Conservation (phyloP, 1,284 basidiomycete genomes). For the Exobasidium cylindrosporum region DNA sequence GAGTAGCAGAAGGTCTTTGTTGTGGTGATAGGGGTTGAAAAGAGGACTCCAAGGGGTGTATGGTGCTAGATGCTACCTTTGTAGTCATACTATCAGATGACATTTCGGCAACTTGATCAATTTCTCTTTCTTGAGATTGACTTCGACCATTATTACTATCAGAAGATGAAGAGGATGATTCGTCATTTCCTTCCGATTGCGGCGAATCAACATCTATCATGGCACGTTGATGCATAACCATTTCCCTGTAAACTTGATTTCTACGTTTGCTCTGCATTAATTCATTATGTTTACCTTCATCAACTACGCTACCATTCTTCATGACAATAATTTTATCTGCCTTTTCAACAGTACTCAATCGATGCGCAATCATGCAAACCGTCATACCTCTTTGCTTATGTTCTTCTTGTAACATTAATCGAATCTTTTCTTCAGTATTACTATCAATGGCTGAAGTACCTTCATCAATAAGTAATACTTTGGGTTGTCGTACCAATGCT, state of each 20-base stretch:
- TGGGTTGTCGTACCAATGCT: conserved; percentile 47
- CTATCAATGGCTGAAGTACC: conserved; percentile 51
- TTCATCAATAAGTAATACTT: conserved; percentile 48
- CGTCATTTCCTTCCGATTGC: neutral
- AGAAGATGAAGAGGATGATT: neutral
- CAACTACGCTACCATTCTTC: conserved; percentile 41
- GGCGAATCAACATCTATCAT: conserved; percentile 15
- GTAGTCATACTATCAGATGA: neutral
- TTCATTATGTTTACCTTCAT: conserved; percentile 40
- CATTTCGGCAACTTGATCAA: neutral
- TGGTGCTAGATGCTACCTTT: neutral
- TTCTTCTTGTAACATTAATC: conserved; percentile 40
- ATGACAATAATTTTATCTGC: conserved; percentile 51
- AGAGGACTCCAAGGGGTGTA: neutral
- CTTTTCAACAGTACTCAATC: conserved; percentile 49
- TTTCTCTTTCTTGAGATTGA: neutral
- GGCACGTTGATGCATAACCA: conserved; percentile 45
- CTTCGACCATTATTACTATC: neutral
- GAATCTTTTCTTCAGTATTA: conserved; percentile 48
- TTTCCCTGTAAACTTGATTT: conserved; percentile 35
- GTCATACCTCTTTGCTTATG: conserved; percentile 46
- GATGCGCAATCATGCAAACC: conserved; percentile 48
- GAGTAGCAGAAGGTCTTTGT: neutral
- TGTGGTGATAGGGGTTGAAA: neutral
- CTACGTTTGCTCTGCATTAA: conserved; percentile 28